Base-by-base conservation (phyloP, 352 stramenopile species). In the Globisporangium canariense region DNA sequence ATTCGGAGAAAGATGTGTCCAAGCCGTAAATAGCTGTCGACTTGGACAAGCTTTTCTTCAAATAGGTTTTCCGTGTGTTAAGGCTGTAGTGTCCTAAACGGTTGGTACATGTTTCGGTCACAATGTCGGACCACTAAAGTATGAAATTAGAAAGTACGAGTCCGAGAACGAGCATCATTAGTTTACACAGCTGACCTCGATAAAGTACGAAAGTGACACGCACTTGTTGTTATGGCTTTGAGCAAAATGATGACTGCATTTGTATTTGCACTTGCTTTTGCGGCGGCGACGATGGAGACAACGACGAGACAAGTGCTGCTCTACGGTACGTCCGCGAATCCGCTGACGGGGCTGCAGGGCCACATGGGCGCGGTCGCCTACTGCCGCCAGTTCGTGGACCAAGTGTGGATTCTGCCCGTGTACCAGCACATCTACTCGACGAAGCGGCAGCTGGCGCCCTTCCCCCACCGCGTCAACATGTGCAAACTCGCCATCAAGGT, bases 331-430 rank as follows among this genome's bases (percentile, higher is more conserved):
- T 96, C 89, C 45, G 89, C 84, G 4, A 96, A 97, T 74, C 89
- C 89, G 28, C 85, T 86, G 10, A 92, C 79, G 41, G 86, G 81
- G 10, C 53, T 70, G 59, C 58, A 67, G 38, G 89, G 87, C 22
- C 89, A 97, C 80, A 88, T 91, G 80, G 89, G 89, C 36, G 75
- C 91, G 16, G 76, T 95, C 20, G 66, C 81, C 52, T 77, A 89
- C 66, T 91, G 77, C 56, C 75, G 69, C 11, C 28, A 61, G 28
- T 58, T 86, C 38, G 94, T 90, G 55, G 89, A 96, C 61, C 83
- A 96, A 70, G 75, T 97, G 41, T 97, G 89, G 89, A 60, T 97
- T n/a, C 55, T 96, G 56, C 89, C 89, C 10, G 89, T 97, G 59
- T 96, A 91, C 67, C 83, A 90, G 62, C 89, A 97, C 72, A 96